These are phyloP conservation scores for Actinomortierella ambigua DNA, from an alignment of 371 early-diverging fungal genomes.

Conservation along the genomic window DNA sequence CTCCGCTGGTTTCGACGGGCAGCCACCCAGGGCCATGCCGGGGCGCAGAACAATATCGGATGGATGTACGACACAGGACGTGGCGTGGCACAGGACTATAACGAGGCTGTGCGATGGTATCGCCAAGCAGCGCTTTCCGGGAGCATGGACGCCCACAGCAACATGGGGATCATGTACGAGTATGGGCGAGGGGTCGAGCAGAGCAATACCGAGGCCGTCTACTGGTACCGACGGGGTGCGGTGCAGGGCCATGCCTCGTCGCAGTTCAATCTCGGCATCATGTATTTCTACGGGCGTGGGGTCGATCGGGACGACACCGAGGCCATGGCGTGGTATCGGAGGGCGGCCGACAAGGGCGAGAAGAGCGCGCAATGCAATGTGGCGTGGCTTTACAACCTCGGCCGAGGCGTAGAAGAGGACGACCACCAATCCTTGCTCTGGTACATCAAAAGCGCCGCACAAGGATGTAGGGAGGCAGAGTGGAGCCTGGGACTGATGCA, in stretches of 20 bases:
- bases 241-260: slow-evolving; percentile 71
- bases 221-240: slow-evolving; percentile 70
- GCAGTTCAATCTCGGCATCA: slow-evolving; percentile 87
- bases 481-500: slow-evolving; percentile 85
- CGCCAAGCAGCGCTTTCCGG: slow-evolving; percentile 66
- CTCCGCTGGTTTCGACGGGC: slow-evolving; percentile 77
- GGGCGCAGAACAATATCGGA: slow-evolving; percentile 65
- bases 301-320: slow-evolving; percentile 55
- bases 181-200: slow-evolving; percentile 78
- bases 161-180: slow-evolving; percentile 83
- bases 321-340: slow-evolving; percentile 72
- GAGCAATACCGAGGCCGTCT: slow-evolving; percentile 66
- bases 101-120: slow-evolving; percentile 70
- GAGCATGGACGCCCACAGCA: slow-evolving; percentile 79
- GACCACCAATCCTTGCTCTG: too few species aligned
- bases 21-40: slow-evolving; percentile 64
- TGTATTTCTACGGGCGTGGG: slow-evolving; percentile 80
- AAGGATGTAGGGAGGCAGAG: too few species aligned
- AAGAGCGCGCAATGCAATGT: too few species aligned
- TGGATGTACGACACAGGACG: slow-evolving; percentile 84
- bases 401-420: too few species aligned
- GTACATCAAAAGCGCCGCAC: too few species aligned
- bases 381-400: too few species aligned
- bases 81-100: slow-evolving; percentile 71
- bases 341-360: too few species aligned